These are phyloP conservation scores for Fusarium albosuccineum DNA, from an alignment of 2,329 filamentous ascomycete species.

Conservation along the genomic window DNA sequence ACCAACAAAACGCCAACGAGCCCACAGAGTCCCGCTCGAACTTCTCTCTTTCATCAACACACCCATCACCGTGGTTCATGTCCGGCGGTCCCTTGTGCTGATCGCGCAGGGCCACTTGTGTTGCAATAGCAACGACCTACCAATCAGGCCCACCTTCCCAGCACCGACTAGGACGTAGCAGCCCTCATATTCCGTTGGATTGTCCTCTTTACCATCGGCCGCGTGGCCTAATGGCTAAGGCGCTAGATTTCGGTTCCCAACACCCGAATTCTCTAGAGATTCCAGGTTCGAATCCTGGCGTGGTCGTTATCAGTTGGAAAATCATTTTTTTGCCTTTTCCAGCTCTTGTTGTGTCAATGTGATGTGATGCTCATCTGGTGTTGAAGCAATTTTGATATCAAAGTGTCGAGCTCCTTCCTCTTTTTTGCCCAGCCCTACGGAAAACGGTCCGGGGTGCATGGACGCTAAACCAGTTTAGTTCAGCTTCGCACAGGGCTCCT, in stretches of 20 bases:
- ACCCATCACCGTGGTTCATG: neutral
- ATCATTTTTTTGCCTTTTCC: constrained; percentile 19
- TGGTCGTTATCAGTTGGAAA: constrained; percentile 47
- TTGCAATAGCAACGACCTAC: neutral
- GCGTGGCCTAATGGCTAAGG: constrained; percentile 60
- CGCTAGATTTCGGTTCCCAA: constrained; percentile 56
- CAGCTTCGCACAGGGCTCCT: neutral
- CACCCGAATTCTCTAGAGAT: constrained; percentile 54
- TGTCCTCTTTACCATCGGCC: constrained; percentile 45
- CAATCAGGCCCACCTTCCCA: neutral
- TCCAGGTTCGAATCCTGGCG: constrained; percentile 58
- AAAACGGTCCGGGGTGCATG: constrained; percentile 16
- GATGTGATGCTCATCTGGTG: neutral
- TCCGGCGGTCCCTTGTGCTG: no score
- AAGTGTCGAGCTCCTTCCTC: neutral
- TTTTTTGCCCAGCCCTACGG: constrained; percentile 8
- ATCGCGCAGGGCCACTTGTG: neutral
- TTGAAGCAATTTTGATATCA: constrained; percentile 4
- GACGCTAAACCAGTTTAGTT: neutral
- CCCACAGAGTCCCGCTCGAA: neutral
- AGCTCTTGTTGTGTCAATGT: neutral
- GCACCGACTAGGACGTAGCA: neutral
- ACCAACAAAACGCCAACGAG: neutral
- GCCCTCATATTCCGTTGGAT: neutral
- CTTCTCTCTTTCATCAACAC: neutral